These are phyloP conservation scores for Salix exigua DNA, from an alignment of 345 rosid genomes.

Conservation along the genomic window DNA sequence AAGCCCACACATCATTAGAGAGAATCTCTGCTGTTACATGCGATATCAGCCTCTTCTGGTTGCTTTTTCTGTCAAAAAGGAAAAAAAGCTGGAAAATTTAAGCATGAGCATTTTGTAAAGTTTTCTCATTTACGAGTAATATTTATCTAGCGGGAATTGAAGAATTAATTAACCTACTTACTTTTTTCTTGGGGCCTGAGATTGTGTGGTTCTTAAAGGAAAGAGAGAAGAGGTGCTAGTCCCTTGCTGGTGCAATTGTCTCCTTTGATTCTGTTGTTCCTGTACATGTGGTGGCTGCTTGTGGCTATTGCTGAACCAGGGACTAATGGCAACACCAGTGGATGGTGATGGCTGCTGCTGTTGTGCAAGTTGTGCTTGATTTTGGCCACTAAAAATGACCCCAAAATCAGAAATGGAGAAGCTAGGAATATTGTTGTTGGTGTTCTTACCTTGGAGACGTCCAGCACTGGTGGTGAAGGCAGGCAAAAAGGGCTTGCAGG, in stretches of 20 bases:
- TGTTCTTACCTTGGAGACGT: background rate
- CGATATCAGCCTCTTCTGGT: conserved; percentile 59
- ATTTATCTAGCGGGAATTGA: background rate
- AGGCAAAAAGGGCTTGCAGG: conserved; percentile 52
- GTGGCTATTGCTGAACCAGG: conserved; percentile 2
- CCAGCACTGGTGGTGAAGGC: background rate
- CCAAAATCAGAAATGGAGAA: conserved; percentile 23
- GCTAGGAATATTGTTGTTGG: conserved; percentile 6
- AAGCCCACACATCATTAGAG: conserved; percentile 82
- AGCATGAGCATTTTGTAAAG: background rate
- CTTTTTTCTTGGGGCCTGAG: conserved; percentile 50
- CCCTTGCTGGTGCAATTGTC: conserved; percentile 8
- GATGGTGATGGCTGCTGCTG: conserved; percentile 5
- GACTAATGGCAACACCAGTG: background rate
- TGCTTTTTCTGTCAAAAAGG: conserved; percentile 49
- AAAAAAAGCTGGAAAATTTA: background rate
- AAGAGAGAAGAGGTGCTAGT: background rate
- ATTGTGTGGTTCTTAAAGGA: conserved; percentile 19
- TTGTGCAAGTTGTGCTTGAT: conserved; percentile 16
- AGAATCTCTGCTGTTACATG: conserved; percentile 73
- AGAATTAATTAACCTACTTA: conserved; percentile 5
- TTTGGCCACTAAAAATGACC: conserved; percentile 17
- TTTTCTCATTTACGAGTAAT: background rate
- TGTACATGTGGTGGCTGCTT: conserved; percentile 6
- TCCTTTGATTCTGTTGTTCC: conserved; percentile 9